Evolutionary conservation across 1,139 yeast species (phyloP).

Genomic region (Candida freyschussii): DNA sequence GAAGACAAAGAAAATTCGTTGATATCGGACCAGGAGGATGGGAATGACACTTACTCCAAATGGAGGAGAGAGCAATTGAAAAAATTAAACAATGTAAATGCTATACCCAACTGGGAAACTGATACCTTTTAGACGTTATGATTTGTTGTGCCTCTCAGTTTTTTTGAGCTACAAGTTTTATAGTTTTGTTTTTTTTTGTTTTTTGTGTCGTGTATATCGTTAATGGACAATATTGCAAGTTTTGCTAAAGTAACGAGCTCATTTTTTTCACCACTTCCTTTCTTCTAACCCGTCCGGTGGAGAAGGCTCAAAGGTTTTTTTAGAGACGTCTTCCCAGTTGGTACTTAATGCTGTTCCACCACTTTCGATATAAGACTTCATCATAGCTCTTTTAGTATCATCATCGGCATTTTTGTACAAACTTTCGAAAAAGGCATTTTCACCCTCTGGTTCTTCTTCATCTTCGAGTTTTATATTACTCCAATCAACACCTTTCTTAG

Average conservation of each 20-base stretch:
- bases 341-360: conserved; percentile 93
- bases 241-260: no score
- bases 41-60: conserved; percentile 19
- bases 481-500: conserved; percentile 68
- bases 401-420: conserved; percentile 80
- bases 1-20: conserved; percentile 12
- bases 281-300: conserved; percentile 75
- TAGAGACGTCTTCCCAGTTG: conserved; percentile 86
- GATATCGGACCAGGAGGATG: conserved; percentile 18
- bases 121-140: conserved; percentile 12
- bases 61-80: conserved; percentile 26
- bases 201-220: no score
- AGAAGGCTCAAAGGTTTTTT: conserved; percentile 57
- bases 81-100: conserved; percentile 17
- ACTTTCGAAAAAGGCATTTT: conserved; percentile 61
- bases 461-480: conserved; percentile 54
- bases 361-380: conserved; percentile 92
- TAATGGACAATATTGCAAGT: conserved; percentile 2
- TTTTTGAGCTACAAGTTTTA: no score
- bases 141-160: no score
- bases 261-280: conserved; percentile 35
- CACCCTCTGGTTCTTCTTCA: conserved; percentile 38
- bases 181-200: no score
- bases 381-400: conserved; percentile 90
- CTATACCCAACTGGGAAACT: conserved; percentile 8